These are phyloP conservation scores for Claviceps purpurea DNA, from an alignment of 2,329 filamentous ascomycete species.

Conservation along the genomic window DNA sequence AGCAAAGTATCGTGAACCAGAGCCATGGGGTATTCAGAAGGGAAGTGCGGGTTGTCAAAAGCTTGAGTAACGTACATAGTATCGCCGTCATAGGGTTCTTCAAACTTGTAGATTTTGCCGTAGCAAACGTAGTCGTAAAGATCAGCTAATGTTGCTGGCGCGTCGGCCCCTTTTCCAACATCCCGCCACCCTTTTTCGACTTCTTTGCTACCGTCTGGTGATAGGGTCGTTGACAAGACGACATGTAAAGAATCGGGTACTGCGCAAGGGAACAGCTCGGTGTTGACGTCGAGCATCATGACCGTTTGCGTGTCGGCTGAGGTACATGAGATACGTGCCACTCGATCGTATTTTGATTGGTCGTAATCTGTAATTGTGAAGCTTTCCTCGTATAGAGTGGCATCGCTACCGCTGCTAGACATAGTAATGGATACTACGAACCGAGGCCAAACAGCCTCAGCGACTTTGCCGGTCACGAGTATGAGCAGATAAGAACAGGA, in stretches of 20 bases:
- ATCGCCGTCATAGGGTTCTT: slow-evolving; percentile 64
- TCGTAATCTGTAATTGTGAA: slow-evolving; percentile 74
- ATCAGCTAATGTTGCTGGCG: slow-evolving; percentile 54
- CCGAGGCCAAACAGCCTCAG: background rate
- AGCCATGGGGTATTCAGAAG: background rate
- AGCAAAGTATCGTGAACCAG: background rate
- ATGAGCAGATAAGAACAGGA: background rate
- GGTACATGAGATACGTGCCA: slow-evolving; percentile 68
- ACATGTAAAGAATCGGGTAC: slow-evolving; percentile 67
- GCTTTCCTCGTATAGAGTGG: slow-evolving; percentile 84
- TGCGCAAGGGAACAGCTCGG: slow-evolving; percentile 70
- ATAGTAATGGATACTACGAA: slow-evolving; percentile 2
- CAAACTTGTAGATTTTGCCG: slow-evolving; percentile 80
- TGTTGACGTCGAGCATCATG: slow-evolving; percentile 86
- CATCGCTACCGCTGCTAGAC: slow-evolving; percentile 52
- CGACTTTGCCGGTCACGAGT: background rate
- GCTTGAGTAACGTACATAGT: slow-evolving; percentile 49
- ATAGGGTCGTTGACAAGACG: slow-evolving; percentile 71
- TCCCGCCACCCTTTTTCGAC: slow-evolving; percentile 74
- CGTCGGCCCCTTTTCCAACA: slow-evolving; percentile 38
- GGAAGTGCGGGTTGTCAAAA: background rate
- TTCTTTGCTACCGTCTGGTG: slow-evolving; percentile 72
- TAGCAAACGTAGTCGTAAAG: slow-evolving; percentile 81
- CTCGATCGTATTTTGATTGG: slow-evolving; percentile 86
- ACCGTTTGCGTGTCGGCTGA: slow-evolving; percentile 61